Evolutionary conservation across 805 yeast genomes (phyloP).

Genomic region (Myxozyma mucilagina): DNA sequence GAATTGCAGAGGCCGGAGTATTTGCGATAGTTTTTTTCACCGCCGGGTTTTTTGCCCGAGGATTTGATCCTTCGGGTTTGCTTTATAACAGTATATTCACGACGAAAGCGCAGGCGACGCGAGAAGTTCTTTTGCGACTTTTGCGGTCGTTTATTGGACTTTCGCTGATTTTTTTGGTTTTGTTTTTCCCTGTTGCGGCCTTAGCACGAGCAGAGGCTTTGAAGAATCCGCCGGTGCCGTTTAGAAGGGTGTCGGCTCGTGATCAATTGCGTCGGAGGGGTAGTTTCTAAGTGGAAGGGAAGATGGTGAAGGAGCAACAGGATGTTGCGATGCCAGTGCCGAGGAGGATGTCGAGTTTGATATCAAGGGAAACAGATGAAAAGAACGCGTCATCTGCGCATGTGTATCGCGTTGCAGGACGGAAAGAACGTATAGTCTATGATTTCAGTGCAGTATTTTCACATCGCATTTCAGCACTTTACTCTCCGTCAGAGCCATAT

Average conservation of each 20-base stretch:
- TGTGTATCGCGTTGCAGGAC: constrained; percentile 1
- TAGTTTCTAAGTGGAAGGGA: constrained; percentile 26
- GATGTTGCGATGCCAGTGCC: not conserved
- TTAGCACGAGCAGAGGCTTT: not conserved
- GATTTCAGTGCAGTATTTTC: constrained; percentile 16
- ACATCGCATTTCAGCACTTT: not conserved
- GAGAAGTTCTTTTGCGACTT: too few relatives aligned
- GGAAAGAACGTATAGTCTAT: constrained; percentile 3
- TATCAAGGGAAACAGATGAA: not conserved
- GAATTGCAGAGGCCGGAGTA: too few relatives aligned
- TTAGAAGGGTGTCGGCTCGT: constrained; percentile 31
- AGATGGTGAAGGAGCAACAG: not conserved
- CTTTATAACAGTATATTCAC: too few relatives aligned
- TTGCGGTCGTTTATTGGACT: too few relatives aligned
- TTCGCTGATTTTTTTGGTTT: too few relatives aligned
- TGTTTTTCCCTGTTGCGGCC: too few relatives aligned
- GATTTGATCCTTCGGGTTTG: too few relatives aligned
- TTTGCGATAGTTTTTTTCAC: too few relatives aligned
- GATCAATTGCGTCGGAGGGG: constrained; percentile 37
- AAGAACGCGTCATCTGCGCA: not conserved
- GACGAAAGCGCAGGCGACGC: too few relatives aligned
- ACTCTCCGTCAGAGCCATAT: not conserved
- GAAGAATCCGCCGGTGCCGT: not conserved
- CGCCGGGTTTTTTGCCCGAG: too few relatives aligned
- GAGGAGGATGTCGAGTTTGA: too few relatives aligned